phyloP scores from a whole-genome alignment of 2,329 filamentous ascomycete species.

The Venturia oleaginea region DNA sequence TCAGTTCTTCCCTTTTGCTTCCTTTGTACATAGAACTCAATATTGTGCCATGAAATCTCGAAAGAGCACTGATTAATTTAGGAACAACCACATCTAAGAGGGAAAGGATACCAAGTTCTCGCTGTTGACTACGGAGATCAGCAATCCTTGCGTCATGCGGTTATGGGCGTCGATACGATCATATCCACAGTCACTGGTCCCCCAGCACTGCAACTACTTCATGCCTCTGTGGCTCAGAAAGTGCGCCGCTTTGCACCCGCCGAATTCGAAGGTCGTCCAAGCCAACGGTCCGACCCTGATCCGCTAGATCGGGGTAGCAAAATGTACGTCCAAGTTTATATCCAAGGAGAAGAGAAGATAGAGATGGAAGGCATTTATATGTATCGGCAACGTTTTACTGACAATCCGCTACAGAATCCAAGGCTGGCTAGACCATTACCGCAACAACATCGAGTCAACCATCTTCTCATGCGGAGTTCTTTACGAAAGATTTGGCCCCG shows the following conservation, averaged over 20 bases:
- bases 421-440: constrained; percentile 46
- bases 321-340: background rate
- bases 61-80: background rate
- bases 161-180: constrained; percentile 65
- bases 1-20: constrained; percentile 28
- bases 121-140: constrained; percentile 58
- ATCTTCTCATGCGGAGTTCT: constrained; percentile 66
- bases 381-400: no score
- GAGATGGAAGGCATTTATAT: no score
- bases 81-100: constrained; percentile 46
- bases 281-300: constrained; percentile 46
- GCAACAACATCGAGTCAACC: constrained; percentile 53
- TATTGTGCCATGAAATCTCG: background rate
- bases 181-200: constrained; percentile 63
- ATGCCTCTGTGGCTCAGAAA: constrained; percentile 55
- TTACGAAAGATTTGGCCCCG: constrained; percentile 65
- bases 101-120: constrained; percentile 55
- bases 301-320: constrained; percentile 51
- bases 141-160: constrained; percentile 51
- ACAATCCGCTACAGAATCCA: constrained; percentile 33
- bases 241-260: constrained; percentile 65
- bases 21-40: background rate
- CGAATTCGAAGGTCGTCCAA: constrained; percentile 61
- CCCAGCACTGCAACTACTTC: constrained; percentile 62
- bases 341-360: no score